Conservation (phyloP, 2,329 filamentous ascomycete species). For the Cladophialophora bantiana region DNA sequence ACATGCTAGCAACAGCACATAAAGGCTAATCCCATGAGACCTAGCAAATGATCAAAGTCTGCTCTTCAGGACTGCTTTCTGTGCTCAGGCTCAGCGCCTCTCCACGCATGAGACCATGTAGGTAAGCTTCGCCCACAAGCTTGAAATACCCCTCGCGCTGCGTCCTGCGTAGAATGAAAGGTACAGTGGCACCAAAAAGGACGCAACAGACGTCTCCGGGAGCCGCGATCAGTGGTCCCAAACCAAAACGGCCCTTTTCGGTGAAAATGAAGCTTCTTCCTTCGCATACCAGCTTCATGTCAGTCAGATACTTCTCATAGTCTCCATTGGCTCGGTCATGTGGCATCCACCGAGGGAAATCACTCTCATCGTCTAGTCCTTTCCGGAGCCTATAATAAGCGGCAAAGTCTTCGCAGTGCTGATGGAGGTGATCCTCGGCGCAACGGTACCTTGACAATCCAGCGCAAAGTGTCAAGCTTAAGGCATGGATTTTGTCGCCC, state of each 20-base stretch:
- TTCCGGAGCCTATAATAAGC: constrained; percentile 2
- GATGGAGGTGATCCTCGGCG: constrained; percentile 14
- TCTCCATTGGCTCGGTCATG: not conserved
- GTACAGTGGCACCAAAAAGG: constrained; percentile 13
- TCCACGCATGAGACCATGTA: constrained; percentile 26
- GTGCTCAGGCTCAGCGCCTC: not conserved
- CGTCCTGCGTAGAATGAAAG: constrained; percentile 16
- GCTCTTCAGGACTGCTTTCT: not conserved
- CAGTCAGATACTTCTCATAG: constrained; percentile 15
- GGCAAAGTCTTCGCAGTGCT: constrained; percentile 18
- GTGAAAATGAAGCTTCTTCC: constrained; percentile 25
- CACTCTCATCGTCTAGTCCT: not conserved
- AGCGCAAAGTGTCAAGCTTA: constrained; percentile 22
- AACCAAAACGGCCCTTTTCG: constrained; percentile 18
- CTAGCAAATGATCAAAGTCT: constrained; percentile 6
- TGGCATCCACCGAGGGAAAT: not conserved
- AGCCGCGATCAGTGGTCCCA: constrained; percentile 19
- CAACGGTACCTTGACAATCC: constrained; percentile 20
- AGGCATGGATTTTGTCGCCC: constrained; percentile 7
- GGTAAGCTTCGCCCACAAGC: constrained; percentile 25
- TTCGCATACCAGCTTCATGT: constrained; percentile 20
- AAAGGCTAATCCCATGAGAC: not conserved
- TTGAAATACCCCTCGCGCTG: not conserved
- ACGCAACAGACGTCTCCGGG: constrained; percentile 21
- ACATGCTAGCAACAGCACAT: not conserved